Conservation (phyloP, 2,329 filamentous ascomycete genomes). For the Pyrenochaeta sp. region DNA sequence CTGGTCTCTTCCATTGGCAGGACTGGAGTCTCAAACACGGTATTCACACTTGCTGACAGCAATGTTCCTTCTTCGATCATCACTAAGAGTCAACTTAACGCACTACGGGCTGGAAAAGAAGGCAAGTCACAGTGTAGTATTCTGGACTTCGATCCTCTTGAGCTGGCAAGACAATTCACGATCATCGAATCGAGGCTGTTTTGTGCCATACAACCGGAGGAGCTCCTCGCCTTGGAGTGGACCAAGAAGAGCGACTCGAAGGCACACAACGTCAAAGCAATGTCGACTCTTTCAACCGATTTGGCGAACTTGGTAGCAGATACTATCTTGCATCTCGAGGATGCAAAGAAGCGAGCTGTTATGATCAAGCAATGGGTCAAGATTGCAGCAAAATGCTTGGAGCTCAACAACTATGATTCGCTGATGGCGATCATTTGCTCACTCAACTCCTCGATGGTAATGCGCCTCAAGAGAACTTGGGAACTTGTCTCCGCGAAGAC, state of each 20-base stretch:
- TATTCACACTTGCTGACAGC: slow-evolving; percentile 74
- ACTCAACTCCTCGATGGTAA: slow-evolving; percentile 89
- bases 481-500: slow-evolving; percentile 85
- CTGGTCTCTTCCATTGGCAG: slow-evolving; percentile 88
- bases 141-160: slow-evolving; percentile 88
- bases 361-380: slow-evolving; percentile 99
- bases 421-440: slow-evolving; percentile 97
- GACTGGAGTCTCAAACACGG: slow-evolving; percentile 77
- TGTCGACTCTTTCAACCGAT: slow-evolving; percentile 92
- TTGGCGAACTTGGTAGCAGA: slow-evolving; percentile 92
- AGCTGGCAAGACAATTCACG: slow-evolving; percentile 90
- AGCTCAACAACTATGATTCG: slow-evolving; percentile 94
- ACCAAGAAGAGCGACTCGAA: slow-evolving; percentile 83
- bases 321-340: slow-evolving; percentile 86
- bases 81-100: slow-evolving; percentile 77
- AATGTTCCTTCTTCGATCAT: slow-evolving; percentile 75
- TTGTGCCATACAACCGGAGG: slow-evolving; percentile 89
- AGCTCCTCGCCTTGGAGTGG: slow-evolving; percentile 91
- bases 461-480: slow-evolving; percentile 89
- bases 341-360: slow-evolving; percentile 88
- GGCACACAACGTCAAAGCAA: slow-evolving; percentile 89
- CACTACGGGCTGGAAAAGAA: slow-evolving; percentile 77
- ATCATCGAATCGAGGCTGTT: slow-evolving; percentile 92
- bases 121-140: slow-evolving; percentile 76
- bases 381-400: slow-evolving; percentile 83